Evolutionary conservation across 2,329 filamentous ascomycete species (phyloP).

Genomic region (Macroventuria anomochaeta): DNA sequence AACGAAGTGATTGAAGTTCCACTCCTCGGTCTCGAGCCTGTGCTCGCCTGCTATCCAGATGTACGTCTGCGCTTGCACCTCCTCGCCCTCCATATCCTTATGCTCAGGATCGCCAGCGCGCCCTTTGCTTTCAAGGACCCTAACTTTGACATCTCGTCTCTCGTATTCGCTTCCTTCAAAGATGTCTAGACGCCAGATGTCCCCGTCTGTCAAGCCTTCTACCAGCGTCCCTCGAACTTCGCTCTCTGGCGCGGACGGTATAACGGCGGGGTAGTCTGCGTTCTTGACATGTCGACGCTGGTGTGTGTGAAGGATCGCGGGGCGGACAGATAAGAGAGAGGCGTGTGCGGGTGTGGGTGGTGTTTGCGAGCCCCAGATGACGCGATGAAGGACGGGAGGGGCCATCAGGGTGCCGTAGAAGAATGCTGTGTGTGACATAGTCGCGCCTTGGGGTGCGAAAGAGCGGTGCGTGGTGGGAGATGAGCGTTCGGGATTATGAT

Average conservation of each 20-base stretch:
- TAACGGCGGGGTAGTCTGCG: conserved; percentile 83
- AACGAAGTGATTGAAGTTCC: conserved; percentile 87
- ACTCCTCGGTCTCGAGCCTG: conserved; percentile 74
- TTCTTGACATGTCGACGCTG: conserved; percentile 71
- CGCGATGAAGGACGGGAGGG: conserved; percentile 83
- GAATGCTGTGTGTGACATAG: conserved; percentile 61
- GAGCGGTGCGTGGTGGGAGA: not conserved
- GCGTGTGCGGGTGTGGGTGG: conserved; percentile 58
- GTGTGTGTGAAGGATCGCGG: conserved; percentile 77
- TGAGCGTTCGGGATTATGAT: conserved; percentile 1
- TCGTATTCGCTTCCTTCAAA: conserved; percentile 84
- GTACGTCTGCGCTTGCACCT: conserved; percentile 55
- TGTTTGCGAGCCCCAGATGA: conserved; percentile 70
- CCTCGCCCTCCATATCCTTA: conserved; percentile 39
- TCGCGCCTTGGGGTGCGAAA: not conserved
- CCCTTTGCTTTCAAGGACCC: conserved; percentile 42
- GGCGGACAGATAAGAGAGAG: conserved; percentile 67
- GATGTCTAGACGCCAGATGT: conserved; percentile 75
- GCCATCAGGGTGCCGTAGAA: conserved; percentile 81
- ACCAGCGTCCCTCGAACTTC: conserved; percentile 77
- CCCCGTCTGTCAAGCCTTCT: conserved; percentile 76
- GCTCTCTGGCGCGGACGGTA: conserved; percentile 46
- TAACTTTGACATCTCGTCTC: conserved; percentile 58
- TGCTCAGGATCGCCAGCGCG: conserved; percentile 28
- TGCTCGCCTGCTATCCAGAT: conserved; percentile 58